phyloP scores from a whole-genome alignment of 164 flowering plant genomes.

The Aristolochia fimbriata region DNA sequence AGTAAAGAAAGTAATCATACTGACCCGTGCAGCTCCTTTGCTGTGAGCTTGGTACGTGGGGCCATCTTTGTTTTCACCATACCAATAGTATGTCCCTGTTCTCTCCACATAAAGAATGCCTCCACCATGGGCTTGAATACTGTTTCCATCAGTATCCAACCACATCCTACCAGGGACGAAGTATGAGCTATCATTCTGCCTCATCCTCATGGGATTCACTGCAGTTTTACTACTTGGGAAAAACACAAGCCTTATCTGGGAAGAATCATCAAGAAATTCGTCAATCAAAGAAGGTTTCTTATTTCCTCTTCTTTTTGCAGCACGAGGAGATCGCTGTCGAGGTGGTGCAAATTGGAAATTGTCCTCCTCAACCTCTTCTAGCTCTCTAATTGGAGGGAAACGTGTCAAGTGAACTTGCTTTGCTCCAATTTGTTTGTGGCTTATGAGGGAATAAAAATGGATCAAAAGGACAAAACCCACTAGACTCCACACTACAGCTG shows the following conservation, averaged over 20 bases:
- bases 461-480: conserved; percentile 57
- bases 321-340: conserved; percentile 70
- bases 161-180: conserved; percentile 79
- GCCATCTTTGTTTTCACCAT: conserved; percentile 97
- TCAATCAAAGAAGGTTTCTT: conserved; percentile 54
- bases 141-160: conserved; percentile 92
- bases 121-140: conserved; percentile 99
- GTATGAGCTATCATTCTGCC: conserved; percentile 45
- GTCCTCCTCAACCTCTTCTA: conserved; percentile 77
- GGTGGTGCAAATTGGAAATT: conserved; percentile 73
- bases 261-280: conserved; percentile 89
- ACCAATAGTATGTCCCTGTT: conserved; percentile 76
- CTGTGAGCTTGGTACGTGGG: conserved; percentile 87
- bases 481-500: conserved; percentile 47
- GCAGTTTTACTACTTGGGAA: conserved; percentile 63
- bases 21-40: conserved; percentile 89
- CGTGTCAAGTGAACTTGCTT: conserved; percentile 25
- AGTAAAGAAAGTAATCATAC: conserved; percentile 8
- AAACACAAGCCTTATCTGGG: conserved; percentile 62
- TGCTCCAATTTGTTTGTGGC: conserved; percentile 22
- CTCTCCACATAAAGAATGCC: conserved; percentile 68
- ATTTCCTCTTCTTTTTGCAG: conserved; percentile 65
- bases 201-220: conserved; percentile 52
- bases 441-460: conserved; percentile 42
- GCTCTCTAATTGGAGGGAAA: conserved; percentile 45